These are phyloP conservation scores for Ocimum tenuiflorum DNA, from an alignment of 257 asterid genomes.

Conservation along the genomic window DNA sequence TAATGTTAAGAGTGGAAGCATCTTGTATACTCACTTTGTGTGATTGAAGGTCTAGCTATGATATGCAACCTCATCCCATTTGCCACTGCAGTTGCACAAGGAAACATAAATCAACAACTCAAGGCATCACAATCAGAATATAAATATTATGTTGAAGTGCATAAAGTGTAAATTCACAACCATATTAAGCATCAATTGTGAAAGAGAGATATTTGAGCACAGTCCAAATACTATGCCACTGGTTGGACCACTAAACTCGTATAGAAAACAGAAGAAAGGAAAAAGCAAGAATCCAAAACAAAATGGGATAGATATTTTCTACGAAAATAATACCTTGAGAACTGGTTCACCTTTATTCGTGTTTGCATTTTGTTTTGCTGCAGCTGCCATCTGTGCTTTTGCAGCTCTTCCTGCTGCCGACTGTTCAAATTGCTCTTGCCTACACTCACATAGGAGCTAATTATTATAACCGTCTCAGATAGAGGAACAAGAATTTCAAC, in stretches of 20 bases:
- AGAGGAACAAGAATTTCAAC: not conserved
- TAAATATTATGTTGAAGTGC: not conserved
- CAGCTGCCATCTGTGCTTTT: conserved; percentile 72
- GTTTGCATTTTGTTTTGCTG: conserved; percentile 66
- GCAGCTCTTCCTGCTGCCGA: conserved; percentile 93
- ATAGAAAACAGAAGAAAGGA: not conserved
- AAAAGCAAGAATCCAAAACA: not conserved
- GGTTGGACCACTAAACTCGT: not conserved
- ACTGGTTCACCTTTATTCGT: conserved; percentile 72
- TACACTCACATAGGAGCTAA: conserved; percentile 21
- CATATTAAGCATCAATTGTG: not conserved
- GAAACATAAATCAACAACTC: conserved; percentile 12
- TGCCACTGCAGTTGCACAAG: conserved; percentile 70
- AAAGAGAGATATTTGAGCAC: not conserved
- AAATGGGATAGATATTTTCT: not conserved
- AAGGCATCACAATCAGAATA: conserved; percentile 6
- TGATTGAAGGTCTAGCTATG: conserved; percentile 8
- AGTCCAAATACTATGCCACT: not conserved
- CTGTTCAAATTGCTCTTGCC: conserved; percentile 78
- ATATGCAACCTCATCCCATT: conserved; percentile 57
- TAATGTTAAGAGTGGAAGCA: not conserved
- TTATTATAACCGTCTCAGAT: not conserved
- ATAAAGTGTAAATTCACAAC: too few relatives aligned
- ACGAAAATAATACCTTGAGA: conserved; percentile 51
- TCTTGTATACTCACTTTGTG: conserved; percentile 34